Evolutionary conservation across 805 yeast genomes (phyloP), one percentile per base, ranked within the genome.

Genomic region (Saccharomycopsis sp.): DNA sequence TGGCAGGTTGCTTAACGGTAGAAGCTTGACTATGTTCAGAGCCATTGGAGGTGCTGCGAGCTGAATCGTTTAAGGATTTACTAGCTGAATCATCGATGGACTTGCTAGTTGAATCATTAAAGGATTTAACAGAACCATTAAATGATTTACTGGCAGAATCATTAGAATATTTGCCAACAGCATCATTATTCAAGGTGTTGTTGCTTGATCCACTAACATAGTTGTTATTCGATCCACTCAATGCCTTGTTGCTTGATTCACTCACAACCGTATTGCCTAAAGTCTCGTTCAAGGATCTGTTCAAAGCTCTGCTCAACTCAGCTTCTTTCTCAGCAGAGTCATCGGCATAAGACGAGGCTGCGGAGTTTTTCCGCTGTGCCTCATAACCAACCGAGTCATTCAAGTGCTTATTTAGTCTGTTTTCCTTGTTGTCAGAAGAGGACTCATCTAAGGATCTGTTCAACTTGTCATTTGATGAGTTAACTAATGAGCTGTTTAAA

Each of bases 321-420:
- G 47, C 51, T 54, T 22, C 34, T 20, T 53, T 41, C n/a, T 17
- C 29, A n/a, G 23, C 53, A 49, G 8, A 14, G 17, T 49, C 53
- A 49, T 34, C 12, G 38, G 12, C 38, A 29, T n/a, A n/a, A n/a
- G n/a, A n/a, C n/a, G n/a, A n/a, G n/a, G n/a, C n/a, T n/a, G n/a
- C n/a, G n/a, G n/a, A n/a, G n/a, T n/a, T n/a, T n/a, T n/a, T n/a
- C n/a, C n/a, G n/a, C n/a, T n/a, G n/a, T n/a, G n/a, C n/a, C n/a
- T n/a, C n/a, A n/a, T n/a, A n/a, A n/a, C n/a, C n/a, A n/a, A n/a
- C n/a, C n/a, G n/a, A n/a, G n/a, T n/a, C n/a, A n/a, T n/a, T n/a
- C n/a, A n/a, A n/a, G n/a, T n/a, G n/a, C n/a, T n/a, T n/a, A n/a
- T n/a, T n/a, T n/a, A n/a, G n/a, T n/a, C n/a, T 29, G 38, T 29